Conservation (phyloP, 2,329 filamentous ascomycete genomes). For the Colletotrichum tanaceti region DNA sequence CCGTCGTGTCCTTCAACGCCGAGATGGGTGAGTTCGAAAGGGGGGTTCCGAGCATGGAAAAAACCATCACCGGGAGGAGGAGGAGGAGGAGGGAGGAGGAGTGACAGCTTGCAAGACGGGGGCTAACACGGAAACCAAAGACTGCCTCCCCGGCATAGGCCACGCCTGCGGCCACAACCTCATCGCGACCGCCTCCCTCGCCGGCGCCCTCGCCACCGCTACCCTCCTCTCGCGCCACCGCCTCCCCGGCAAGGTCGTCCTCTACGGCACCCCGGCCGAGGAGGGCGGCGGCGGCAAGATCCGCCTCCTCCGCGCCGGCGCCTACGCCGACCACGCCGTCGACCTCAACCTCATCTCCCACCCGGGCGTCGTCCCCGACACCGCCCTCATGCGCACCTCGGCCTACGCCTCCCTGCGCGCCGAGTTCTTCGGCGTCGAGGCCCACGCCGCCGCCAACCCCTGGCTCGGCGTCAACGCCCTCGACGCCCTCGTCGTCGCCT, state of each 20-base stretch:
- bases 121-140: slow-evolving; percentile 46
- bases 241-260: slow-evolving; percentile 57
- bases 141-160: slow-evolving; percentile 62
- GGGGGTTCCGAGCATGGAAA: too few relatives aligned
- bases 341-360: slow-evolving; percentile 64
- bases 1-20: slow-evolving; percentile 59
- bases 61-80: too few relatives aligned
- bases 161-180: slow-evolving; percentile 68
- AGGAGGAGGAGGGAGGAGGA: too few relatives aligned
- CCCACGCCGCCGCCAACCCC: slow-evolving; percentile 67
- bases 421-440: slow-evolving; percentile 64
- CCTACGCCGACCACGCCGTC: slow-evolving; percentile 54
- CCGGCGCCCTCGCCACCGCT: slow-evolving; percentile 59
- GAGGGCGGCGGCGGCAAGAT: slow-evolving; percentile 54
- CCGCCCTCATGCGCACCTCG: slow-evolving; percentile 62
- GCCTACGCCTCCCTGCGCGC: slow-evolving; percentile 62
- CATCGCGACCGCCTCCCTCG: slow-evolving; percentile 61
- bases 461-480: slow-evolving; percentile 71
- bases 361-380: slow-evolving; percentile 56
- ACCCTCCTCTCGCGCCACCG: slow-evolving; percentile 53
- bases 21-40: slow-evolving; percentile 54
- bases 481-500: slow-evolving; percentile 64
- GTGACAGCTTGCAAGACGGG: too few relatives aligned
- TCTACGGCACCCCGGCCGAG: slow-evolving; percentile 66
- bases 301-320: slow-evolving; percentile 46